These are phyloP conservation scores for Skeletonema potamos DNA, from an alignment of 108 stramenopile species.

Conservation along the genomic window DNA sequence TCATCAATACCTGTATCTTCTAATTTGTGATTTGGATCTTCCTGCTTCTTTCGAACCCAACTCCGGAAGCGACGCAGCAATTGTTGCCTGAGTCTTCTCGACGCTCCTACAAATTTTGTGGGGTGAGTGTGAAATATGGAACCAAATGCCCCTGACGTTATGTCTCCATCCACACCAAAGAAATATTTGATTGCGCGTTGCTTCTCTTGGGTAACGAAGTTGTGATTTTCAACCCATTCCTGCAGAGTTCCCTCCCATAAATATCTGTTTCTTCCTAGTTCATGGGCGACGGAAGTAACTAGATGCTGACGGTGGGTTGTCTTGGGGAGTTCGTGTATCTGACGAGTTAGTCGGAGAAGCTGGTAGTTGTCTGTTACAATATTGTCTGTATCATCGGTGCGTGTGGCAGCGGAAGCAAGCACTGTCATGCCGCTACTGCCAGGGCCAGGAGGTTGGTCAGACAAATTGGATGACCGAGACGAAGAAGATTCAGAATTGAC, in stretches of 20 bases:
- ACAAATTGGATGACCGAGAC: not conserved
- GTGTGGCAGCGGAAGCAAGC: not conserved
- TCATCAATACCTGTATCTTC: not conserved
- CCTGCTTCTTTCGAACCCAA: constrained; percentile 1
- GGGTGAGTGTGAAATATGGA: constrained; percentile 14
- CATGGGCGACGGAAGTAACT: not conserved
- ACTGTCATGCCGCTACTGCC: not conserved
- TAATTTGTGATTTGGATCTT: not conserved
- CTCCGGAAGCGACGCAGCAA: constrained; percentile 10
- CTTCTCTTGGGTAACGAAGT: constrained; percentile 1
- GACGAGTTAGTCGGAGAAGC: not conserved
- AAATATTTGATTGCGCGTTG: constrained; percentile 39
- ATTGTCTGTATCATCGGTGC: not conserved
- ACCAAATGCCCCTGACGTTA: constrained; percentile 21
- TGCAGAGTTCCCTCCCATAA: not conserved
- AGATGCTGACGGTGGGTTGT: not conserved
- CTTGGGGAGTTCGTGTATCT: not conserved
- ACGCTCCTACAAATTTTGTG: not conserved
- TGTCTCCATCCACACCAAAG: constrained; percentile 36
- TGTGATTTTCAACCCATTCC: not conserved
- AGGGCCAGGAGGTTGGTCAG: not conserved
- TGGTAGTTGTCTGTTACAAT: not conserved
- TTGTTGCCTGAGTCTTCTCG: not conserved
- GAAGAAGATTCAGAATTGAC: not conserved
- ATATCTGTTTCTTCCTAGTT: constrained; percentile 1